phyloP scores from a whole-genome alignment of 169 alveolate species.

The Cyclospora cayetanensis region DNA sequence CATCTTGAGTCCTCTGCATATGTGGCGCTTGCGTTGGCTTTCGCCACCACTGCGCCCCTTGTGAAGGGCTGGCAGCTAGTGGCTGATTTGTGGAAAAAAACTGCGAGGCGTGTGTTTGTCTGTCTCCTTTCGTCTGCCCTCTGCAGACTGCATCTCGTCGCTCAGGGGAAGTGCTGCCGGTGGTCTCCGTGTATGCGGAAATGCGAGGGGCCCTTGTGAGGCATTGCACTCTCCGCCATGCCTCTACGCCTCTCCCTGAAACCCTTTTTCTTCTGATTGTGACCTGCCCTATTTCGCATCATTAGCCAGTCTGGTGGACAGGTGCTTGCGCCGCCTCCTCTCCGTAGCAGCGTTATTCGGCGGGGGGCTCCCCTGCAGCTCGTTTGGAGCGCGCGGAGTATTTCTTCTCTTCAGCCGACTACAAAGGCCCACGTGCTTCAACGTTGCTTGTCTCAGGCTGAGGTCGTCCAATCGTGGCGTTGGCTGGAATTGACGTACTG shows the following conservation, averaged over 20 bases:
- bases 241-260: not conserved
- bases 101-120: not conserved
- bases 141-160: constrained; percentile 44
- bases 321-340: too few relatives aligned
- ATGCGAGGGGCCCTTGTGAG: constrained; percentile 31
- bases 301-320: too few relatives aligned
- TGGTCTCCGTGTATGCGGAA: not conserved
- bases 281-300: too few relatives aligned
- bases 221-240: not conserved
- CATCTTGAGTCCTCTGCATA: not conserved
- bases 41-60: not conserved
- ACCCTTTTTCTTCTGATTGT: not conserved
- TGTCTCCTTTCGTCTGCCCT: constrained; percentile 2
- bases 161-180: not conserved
- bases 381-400: too few relatives aligned
- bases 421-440: too few relatives aligned
- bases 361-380: too few relatives aligned
- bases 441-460: not conserved
- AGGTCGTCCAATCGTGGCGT: constrained; percentile 8
- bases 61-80: not conserved
- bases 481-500: not conserved
- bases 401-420: too few relatives aligned
- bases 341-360: too few relatives aligned
- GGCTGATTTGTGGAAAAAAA: not conserved
- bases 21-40: not conserved